Evolutionary conservation across 78 protist genomes (phyloP).

Genomic region (Polysphondylium violaceum): DNA sequence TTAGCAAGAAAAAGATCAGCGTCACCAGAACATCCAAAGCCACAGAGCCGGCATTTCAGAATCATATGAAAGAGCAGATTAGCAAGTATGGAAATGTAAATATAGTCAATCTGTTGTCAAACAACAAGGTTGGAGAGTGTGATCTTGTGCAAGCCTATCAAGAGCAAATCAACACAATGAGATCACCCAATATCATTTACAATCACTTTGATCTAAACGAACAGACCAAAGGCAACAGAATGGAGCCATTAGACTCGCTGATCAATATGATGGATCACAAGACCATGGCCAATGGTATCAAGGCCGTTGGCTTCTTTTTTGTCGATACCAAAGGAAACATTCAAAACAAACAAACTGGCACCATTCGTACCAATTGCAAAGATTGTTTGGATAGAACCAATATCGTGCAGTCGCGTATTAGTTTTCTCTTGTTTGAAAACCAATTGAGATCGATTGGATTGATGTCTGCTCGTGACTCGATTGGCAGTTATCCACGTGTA

Average conservation of each 20-base stretch:
- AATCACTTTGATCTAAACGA: conserved; percentile 77
- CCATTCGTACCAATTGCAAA: conserved; percentile 93
- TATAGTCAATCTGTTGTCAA: conserved; percentile 79
- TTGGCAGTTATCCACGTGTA: conserved; percentile 5
- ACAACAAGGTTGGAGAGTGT: conserved; percentile 38
- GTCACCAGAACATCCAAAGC: conserved; percentile 37
- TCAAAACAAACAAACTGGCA: conserved; percentile 60
- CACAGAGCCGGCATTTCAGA: conserved; percentile 83
- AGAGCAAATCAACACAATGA: conserved; percentile 28
- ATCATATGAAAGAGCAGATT: conserved; percentile 81
- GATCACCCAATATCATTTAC: conserved; percentile 31
- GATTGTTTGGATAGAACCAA: conserved; percentile 96
- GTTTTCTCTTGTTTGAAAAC: conserved; percentile 40
- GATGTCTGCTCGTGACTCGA: background rate
- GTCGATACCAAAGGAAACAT: background rate
- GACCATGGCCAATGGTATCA: background rate
- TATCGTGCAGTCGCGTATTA: conserved; percentile 82
- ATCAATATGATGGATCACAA: conserved; percentile 24
- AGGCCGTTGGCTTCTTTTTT: conserved; percentile 48
- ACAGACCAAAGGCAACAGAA: conserved; percentile 48
- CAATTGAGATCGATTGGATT: conserved; percentile 15
- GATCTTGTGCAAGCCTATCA: conserved; percentile 45
- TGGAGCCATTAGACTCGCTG: conserved; percentile 49
- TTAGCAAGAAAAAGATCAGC: conserved; percentile 62
- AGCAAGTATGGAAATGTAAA: conserved; percentile 47